These are phyloP conservation scores for Tetradesmus lagerheimii DNA, from an alignment of 139 green algal species.

Conservation along the genomic window DNA sequence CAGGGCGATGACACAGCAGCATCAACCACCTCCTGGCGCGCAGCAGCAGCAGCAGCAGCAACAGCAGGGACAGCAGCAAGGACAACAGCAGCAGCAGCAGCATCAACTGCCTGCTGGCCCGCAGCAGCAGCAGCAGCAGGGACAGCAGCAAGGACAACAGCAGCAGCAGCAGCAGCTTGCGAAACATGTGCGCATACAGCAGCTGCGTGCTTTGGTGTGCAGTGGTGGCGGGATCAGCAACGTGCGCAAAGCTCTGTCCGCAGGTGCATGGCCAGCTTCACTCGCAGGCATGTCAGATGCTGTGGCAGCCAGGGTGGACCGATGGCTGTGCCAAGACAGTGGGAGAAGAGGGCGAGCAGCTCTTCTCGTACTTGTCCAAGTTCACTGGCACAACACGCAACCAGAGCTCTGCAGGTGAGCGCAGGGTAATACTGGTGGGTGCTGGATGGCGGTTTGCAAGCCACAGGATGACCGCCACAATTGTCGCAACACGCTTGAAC, in stretches of 20 bases:
- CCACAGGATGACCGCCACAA: too few species aligned
- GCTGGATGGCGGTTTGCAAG: too few species aligned
- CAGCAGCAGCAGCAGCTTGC: too few species aligned
- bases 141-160: too few species aligned
- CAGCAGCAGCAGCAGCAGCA: too few species aligned
- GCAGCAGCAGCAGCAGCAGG: not conserved
- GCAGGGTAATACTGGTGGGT: too few species aligned
- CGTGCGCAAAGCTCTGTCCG: slow-evolving; percentile 1
- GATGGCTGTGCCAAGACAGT: not conserved
- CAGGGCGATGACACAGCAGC: too few species aligned
- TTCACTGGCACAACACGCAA: not conserved
- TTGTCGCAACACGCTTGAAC: too few species aligned
- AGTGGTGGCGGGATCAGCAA: not conserved
- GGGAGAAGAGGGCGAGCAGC: not conserved
- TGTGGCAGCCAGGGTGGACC: not conserved
- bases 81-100: not conserved
- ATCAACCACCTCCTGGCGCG: too few species aligned
- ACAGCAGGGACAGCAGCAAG: too few species aligned
- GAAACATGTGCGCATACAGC: not conserved
- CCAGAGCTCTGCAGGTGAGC: not conserved
- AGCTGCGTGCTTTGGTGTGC: not conserved
- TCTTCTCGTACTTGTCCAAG: not conserved
- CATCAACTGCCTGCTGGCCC: not conserved
- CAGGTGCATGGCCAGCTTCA: not conserved
- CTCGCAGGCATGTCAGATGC: not conserved